phyloP scores from a whole-genome alignment of 805 yeast genomes.

The Wickerhamiella siamensis region DNA sequence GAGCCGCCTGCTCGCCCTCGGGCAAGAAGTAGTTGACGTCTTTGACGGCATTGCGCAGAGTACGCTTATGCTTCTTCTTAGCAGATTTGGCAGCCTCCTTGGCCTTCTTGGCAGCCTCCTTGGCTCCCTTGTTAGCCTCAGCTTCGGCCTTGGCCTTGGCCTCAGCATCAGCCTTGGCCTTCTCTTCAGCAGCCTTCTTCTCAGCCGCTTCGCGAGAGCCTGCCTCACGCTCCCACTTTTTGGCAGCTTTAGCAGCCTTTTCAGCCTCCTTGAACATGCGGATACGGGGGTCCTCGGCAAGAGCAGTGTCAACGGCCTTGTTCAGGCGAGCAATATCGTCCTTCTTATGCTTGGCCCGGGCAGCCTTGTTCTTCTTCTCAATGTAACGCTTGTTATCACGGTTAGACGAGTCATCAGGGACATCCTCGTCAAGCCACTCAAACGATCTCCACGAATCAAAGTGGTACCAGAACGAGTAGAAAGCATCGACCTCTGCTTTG shows the following conservation, averaged over 20 bases:
- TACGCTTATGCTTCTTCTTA: slow-evolving; percentile 93
- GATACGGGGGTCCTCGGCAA: slow-evolving; percentile 87
- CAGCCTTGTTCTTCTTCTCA: slow-evolving; percentile 92
- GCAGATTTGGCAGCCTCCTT: slow-evolving; percentile 83
- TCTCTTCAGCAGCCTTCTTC: slow-evolving; percentile 58
- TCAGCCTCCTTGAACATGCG: slow-evolving; percentile 85
- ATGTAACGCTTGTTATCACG: slow-evolving; percentile 98
- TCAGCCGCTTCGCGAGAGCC: slow-evolving; percentile 96
- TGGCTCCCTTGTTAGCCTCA: slow-evolving; percentile 42
- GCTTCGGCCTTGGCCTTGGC: slow-evolving; percentile 64
- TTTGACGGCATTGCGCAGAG: slow-evolving; percentile 67
- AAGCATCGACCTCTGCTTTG: slow-evolving; percentile 70
- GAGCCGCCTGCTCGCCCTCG: slow-evolving; percentile 50
- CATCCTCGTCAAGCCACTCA: slow-evolving; percentile 97
- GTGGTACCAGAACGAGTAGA: slow-evolving; percentile 85
- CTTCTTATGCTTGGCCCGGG: slow-evolving; percentile 93
- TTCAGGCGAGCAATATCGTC: slow-evolving; percentile 87
- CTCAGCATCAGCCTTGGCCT: slow-evolving; percentile 77
- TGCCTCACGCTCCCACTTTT: slow-evolving; percentile 97
- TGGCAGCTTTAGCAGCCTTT: slow-evolving; percentile 84
- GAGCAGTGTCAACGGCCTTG: slow-evolving; percentile 76
- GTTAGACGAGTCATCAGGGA: slow-evolving; percentile 97
- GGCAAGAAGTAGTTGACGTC: slow-evolving; percentile 69
- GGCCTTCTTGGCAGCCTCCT: slow-evolving; percentile 79
- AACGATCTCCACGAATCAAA: slow-evolving; percentile 97